Evolutionary conservation across 768 basidiomycete species (phyloP).

Genomic region (Coprinellus micaceus): DNA sequence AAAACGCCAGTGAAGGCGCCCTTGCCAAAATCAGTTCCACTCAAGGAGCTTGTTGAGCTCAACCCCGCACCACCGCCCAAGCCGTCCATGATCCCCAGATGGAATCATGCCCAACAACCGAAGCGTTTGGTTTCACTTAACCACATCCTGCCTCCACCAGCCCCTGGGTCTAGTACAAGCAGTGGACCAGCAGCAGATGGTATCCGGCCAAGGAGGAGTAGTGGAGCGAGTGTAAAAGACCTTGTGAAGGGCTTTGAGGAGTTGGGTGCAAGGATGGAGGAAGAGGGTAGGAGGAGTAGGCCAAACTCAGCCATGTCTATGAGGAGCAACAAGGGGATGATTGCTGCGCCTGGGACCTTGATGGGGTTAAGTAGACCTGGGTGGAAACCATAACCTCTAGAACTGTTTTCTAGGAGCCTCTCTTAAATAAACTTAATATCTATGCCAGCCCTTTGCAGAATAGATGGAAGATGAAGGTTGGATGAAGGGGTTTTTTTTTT

Average conservation of each 20-base stretch:
- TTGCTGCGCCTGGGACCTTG: not conserved
- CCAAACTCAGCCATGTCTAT: not conserved
- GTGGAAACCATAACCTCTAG: not conserved
- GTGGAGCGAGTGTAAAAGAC: slow-evolving; percentile 71
- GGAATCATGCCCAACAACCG: slow-evolving; percentile 22
- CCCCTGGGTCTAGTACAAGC: slow-evolving; percentile 6
- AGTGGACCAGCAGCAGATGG: not conserved
- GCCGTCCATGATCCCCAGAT: slow-evolving; percentile 43
- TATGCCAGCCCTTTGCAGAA: too few species aligned
- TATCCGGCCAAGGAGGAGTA: slow-evolving; percentile 48
- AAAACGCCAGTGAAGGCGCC: slow-evolving; percentile 55
- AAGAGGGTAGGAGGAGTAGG: slow-evolving; percentile 13
- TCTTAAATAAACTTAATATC: too few species aligned
- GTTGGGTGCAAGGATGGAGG: slow-evolving; percentile 28
- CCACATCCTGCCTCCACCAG: slow-evolving; percentile 33
- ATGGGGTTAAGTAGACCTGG: not conserved
- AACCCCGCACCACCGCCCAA: slow-evolving; percentile 48
- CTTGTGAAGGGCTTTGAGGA: slow-evolving; percentile 61
- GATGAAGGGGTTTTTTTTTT: too few species aligned
- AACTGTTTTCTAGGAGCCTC: too few species aligned
- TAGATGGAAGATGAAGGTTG: too few species aligned
- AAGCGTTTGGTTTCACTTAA: slow-evolving; percentile 56
- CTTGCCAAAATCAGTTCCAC: slow-evolving; percentile 41
- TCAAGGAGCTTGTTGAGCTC: slow-evolving; percentile 64
- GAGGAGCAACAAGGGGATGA: not conserved